Evolutionary conservation across 2,329 filamentous ascomycete species (phyloP), one percentile per base, ranked within the genome.

Genomic region (Colletotrichum godetiae): DNA sequence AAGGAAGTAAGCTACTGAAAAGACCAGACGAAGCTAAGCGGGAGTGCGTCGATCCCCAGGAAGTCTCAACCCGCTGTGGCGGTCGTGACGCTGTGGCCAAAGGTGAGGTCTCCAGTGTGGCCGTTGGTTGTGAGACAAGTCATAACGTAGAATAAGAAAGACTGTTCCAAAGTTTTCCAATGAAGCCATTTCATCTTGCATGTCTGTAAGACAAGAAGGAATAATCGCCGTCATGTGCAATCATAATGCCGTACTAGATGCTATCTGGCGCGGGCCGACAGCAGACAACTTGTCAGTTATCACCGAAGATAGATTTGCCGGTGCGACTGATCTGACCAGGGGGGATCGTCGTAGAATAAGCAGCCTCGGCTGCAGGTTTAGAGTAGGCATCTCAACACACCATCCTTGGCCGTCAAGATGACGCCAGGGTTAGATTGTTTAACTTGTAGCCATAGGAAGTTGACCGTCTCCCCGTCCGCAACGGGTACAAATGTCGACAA

Each of bases 151-250:
- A 24, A 64, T 37, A 72, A 69, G 53, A 46, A 62, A 66, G 13
- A 31, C 27, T 31, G 46, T 7, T 22, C 24, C 19, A 19, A 61
- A 56, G n/a, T 56, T 49, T 31, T 33, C 66, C 56, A 42, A 65
- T 61, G 29, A n/a, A 46, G 22, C 24, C 29, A 27, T 19, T 57
- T 27, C 27, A 22, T 27, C 33, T 8, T 59, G 29, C 27, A 49
- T 59, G 67, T 60, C 55, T 52, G 46, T 56, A 60, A 73, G 67
- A 73, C 67, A 37, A 70, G 15, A 70, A 73, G 70, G 49, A 73
- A 70, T 15, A 11, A 56, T 64, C 52, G 31, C 31, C 58, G 56
- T 67, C 65, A 46, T 59, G 33, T 37, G 24, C 59, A 42, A 12
- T 69, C 60, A 29, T 46, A 55, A 27, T 56, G 56, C 58, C 35